Evolutionary conservation across 345 rosid species (phyloP), one percentile per base, ranked within the genome.

Genomic region (Conringia planisiliqua): DNA sequence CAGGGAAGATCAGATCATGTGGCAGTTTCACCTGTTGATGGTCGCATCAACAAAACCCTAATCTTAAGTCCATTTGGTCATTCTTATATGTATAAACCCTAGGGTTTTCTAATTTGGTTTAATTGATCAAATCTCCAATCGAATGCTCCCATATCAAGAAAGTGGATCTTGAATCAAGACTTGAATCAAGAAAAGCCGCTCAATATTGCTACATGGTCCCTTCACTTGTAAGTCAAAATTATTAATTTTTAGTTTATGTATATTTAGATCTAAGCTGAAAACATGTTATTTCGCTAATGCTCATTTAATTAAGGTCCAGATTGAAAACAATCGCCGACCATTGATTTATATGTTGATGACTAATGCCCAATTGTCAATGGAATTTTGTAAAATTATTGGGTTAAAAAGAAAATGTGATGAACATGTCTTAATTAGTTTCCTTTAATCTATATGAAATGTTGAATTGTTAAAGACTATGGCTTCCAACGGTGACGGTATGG

Each of bases 1-100:
- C 77, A 74, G 90, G 66, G 61, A 74, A 64, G 86, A 78, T 81
- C 80, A 90, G 92, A 90, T 90, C 97, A 87, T 90, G 67, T 85
- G 93, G 97, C 78, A 80, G 88, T 80, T 88, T 90, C 93, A 87
- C 85, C 97, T 39, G 90, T 80, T 87, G 84, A 72, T 84, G 86
- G 82, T 74, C 20, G 80, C 86, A 86, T 44, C 51, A 10, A 30
- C 17, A 33, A 38, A 27, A 4, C 60, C 76, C 69, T 71, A 72
- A 61, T 20, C 64, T 38, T 38, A 14, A 60, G 61, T 47, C 7
- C 20, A 69, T 48, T 50, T 60, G 26, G 26, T 16, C 17, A 20
- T 63, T 16, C 44, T 24, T 39, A 11, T 35, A 35, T 66, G 14
- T 18, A 16, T 27, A 50, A 30, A 65, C 30, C 18, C 18, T 66